phyloP scores from a whole-genome alignment of 768 basidiomycete species.

The Dacryopinax spathularia region DNA sequence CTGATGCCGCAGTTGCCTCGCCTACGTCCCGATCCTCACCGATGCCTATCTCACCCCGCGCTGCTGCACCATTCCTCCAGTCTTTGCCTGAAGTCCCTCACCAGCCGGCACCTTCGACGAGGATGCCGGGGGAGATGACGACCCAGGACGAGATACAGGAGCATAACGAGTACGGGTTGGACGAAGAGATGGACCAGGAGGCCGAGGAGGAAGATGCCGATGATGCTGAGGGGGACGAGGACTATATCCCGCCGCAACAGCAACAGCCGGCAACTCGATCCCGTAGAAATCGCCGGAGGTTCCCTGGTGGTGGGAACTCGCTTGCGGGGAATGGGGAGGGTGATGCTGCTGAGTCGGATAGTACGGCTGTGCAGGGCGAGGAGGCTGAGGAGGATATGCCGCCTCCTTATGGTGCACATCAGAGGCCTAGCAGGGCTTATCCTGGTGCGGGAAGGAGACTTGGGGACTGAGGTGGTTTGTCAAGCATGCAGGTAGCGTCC shows the following conservation, averaged over 20 bases:
- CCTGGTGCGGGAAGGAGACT: conserved; percentile 1
- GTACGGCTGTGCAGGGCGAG: neutral
- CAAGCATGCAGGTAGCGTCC: neutral
- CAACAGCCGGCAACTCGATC: neutral
- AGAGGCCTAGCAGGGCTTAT: neutral
- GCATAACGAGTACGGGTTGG: conserved; percentile 8
- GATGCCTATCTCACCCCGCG: neutral
- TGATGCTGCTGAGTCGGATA: neutral
- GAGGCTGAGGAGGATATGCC: neutral
- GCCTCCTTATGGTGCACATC: neutral
- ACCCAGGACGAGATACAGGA: neutral
- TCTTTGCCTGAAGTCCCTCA: neutral
- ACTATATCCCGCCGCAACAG: neutral
- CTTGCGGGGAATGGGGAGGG: neutral
- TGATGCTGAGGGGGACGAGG: neutral
- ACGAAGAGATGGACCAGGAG: neutral
- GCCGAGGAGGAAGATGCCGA: neutral
- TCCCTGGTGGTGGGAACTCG: neutral
- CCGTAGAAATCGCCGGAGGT: neutral
- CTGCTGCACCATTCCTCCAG: neutral
- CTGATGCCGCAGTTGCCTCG: conserved; percentile 5
- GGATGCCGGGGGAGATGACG: neutral
- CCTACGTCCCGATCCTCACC: neutral
- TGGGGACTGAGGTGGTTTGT: conserved; percentile 3
- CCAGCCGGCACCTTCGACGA: neutral